These are phyloP conservation scores for Kurtzmaniella natalensis DNA, from an alignment of 1,139 yeast genomes.

Conservation along the genomic window DNA sequence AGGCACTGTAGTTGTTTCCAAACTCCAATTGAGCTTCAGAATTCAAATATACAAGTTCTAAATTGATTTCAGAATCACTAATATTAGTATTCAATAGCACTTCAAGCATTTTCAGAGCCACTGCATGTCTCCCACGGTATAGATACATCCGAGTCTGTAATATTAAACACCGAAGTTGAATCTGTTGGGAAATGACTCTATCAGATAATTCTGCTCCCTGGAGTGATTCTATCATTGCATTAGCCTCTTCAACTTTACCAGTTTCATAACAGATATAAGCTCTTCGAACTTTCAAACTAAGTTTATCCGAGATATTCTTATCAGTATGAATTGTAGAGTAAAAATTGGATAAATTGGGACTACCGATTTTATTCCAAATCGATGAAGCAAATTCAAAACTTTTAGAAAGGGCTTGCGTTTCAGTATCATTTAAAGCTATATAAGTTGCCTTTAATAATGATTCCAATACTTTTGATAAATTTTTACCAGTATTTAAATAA, in stretches of 20 bases:
- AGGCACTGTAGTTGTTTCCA: conserved; percentile 32
- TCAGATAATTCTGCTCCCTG: conserved; percentile 20
- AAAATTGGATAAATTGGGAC: conserved; percentile 37
- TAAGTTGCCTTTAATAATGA: conserved; percentile 51
- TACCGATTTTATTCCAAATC: conserved; percentile 52
- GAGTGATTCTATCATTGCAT: conserved; percentile 23
- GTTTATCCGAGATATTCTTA: conserved; percentile 22
- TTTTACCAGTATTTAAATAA: conserved; percentile 42
- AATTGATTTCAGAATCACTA: conserved; percentile 27
- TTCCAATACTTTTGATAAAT: conserved; percentile 44
- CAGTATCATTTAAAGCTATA: conserved; percentile 42
- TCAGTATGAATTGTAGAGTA: conserved; percentile 43
- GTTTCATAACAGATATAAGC: conserved; percentile 28
- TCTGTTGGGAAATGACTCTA: conserved; percentile 30
- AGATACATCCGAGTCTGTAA: conserved; percentile 34
- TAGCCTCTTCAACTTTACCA: conserved; percentile 39
- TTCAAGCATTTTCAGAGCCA: conserved; percentile 22
- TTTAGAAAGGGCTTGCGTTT: conserved; percentile 35
- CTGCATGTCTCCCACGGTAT: conserved; percentile 29
- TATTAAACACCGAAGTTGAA: conserved; percentile 34
- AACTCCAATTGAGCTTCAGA: conserved; percentile 27
- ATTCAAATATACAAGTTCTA: conserved; percentile 23
- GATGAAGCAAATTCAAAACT: conserved; percentile 43
- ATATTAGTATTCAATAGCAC: conserved; percentile 20
- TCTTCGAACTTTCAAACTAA: conserved; percentile 34